Conservation (phyloP, 2,329 filamentous ascomycete genomes). For the Aspergillus sp. region DNA sequence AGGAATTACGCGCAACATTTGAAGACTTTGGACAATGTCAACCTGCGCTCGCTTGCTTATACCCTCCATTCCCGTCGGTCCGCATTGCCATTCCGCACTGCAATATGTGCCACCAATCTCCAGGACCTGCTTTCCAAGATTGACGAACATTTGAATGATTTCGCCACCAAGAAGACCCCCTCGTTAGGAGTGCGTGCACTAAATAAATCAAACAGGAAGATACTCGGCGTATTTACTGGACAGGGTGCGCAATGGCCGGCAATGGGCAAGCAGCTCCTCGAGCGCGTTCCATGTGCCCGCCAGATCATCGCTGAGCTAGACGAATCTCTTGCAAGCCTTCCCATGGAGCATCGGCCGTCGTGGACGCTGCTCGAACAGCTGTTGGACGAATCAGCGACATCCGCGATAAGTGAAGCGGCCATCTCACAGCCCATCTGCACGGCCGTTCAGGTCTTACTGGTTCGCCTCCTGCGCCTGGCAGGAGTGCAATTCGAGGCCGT, state of each 20-base stretch:
- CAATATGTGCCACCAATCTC: background rate
- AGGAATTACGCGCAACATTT: background rate
- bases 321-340: slow-evolving; percentile 16
- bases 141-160: background rate
- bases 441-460: slow-evolving; percentile 28
- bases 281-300: slow-evolving; percentile 8
- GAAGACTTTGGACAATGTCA: background rate
- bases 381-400: slow-evolving; percentile 11
- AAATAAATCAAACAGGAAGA: slow-evolving; percentile 6
- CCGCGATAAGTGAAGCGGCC: slow-evolving; percentile 21
- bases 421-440: slow-evolving; percentile 29
- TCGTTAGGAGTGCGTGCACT: slow-evolving; percentile 21
- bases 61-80: background rate
- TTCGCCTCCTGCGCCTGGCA: slow-evolving; percentile 26
- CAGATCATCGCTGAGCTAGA: slow-evolving; percentile 18
- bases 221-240: slow-evolving; percentile 21
- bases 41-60: background rate
- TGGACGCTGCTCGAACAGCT: slow-evolving; percentile 23
- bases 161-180: background rate
- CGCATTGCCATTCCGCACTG: background rate
- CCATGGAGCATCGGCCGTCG: slow-evolving; percentile 17
- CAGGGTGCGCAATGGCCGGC: slow-evolving; percentile 28
- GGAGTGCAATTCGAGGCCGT: slow-evolving; percentile 38
- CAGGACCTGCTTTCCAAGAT: background rate
- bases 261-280: slow-evolving; percentile 24